Evolutionary conservation across 2,329 filamentous ascomycete species (phyloP).

Genomic region (Arthroderma uncinatum): DNA sequence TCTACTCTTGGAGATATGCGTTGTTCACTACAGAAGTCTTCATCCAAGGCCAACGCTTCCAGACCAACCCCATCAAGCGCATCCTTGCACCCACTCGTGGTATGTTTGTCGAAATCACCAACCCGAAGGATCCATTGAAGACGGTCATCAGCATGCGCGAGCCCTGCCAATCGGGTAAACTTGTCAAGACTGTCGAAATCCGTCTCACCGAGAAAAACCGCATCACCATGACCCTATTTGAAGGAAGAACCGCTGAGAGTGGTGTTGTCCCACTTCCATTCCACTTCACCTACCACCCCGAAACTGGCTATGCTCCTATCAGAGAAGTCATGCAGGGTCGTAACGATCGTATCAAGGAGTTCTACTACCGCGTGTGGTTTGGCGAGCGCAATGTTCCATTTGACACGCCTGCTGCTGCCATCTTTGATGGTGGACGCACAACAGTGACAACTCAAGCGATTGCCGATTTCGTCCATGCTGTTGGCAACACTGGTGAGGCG

Average conservation of each 20-base stretch:
- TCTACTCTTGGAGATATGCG: conserved; percentile 86
- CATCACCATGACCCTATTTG: conserved; percentile 81
- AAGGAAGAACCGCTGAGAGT: conserved; percentile 78
- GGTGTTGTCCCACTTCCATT: conserved; percentile 74
- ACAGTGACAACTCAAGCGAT: conserved; percentile 86
- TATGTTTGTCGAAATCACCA: conserved; percentile 74
- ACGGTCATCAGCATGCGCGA: conserved; percentile 82
- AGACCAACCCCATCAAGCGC: conserved; percentile 88
- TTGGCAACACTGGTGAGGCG: conserved; percentile 93
- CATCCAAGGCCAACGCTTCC: conserved; percentile 90
- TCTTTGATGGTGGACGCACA: conserved; percentile 79
- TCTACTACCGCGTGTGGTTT: conserved; percentile 98
- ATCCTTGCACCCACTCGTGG: conserved; percentile 80
- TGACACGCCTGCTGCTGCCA: conserved; percentile 70
- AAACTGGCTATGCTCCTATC: conserved; percentile 94
- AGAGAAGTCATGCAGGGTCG: conserved; percentile 90
- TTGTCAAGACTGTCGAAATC: conserved; percentile 79
- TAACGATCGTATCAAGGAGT: conserved; percentile 98
- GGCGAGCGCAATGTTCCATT: conserved; percentile 75
- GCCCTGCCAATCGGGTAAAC: conserved; percentile 72
- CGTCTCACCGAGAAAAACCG: conserved; percentile 63
- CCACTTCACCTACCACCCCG: conserved; percentile 85
- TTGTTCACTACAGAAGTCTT: conserved; percentile 89
- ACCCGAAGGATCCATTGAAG: conserved; percentile 71
- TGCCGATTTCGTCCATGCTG: conserved; percentile 97